Base-by-base conservation (phyloP, 441 rosid species). In the Pelargonium fulgidum region DNA sequence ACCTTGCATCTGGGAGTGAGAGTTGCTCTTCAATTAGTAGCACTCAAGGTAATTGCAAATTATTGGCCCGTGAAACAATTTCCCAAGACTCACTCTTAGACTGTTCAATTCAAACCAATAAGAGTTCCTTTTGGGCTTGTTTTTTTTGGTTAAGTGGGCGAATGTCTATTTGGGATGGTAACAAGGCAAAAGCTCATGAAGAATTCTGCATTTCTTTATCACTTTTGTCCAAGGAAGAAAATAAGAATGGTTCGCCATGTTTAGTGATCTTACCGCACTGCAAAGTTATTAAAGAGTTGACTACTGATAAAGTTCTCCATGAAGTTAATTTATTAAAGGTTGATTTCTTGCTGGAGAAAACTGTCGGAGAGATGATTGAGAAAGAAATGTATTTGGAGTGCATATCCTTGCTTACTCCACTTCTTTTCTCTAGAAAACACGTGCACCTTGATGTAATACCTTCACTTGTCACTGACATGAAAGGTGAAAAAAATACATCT, bases 61-160 rank as follows among this genome's bases (percentile, higher is more conserved):
- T 75, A 65, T 73, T 79, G 73, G 70, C 73, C 69, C 70, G 64
- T 24, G 73, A 58, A 61, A 42, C 78, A 67, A 62, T 16, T 33
- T 74, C 69, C 72, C 71, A 66, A 72, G 79, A 77, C 68, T 69
- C 81, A 36, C 63, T 52, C 65, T 48, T 73, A 58, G 68, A 68
- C 47, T 75, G 54, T 71, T 77, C 79, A 70, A 73, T 81, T 24
- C 67, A 77, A 77, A 77, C 73, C 52, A 62, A 73, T 70, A 87
- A 85, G 75, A 77, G 77, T 70, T 79, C 86, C 67, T 90, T 92
- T 73, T 92, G 99, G 99, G 81, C 76, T 79, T 85, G 96, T 26
- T 92, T 84, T 79, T 90, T 86, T 84, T 95, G 98, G 96, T 81
- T 92, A 85, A 90, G 95, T 76, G 99, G 97, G 44, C 89, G 83